phyloP scores from a whole-genome alignment of 2,329 filamentous ascomycete genomes.

The Sphaceloma murrayae region DNA sequence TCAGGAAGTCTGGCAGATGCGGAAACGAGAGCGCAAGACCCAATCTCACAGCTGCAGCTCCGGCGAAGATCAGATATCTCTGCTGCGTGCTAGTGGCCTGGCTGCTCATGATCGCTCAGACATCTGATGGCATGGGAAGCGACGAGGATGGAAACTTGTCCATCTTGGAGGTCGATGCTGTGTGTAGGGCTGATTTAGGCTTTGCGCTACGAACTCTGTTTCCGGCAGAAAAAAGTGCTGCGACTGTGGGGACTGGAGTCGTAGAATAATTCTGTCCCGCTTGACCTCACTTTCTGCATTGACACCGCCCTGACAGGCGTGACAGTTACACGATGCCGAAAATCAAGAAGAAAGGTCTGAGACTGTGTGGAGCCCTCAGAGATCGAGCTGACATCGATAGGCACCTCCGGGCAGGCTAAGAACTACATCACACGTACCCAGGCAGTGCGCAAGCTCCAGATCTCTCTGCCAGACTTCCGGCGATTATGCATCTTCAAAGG shows the following conservation, averaged over 20 bases:
- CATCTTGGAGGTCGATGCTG: too few species aligned
- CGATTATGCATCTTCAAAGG: slow-evolving; percentile 99
- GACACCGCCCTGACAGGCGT: not conserved
- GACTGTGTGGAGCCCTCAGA: not conserved
- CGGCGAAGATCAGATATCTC: slow-evolving; percentile 60
- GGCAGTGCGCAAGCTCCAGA: slow-evolving; percentile 93
- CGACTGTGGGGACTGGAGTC: not conserved
- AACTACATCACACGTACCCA: slow-evolving; percentile 98
- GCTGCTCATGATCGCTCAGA: slow-evolving; percentile 2
- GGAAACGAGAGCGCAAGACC: slow-evolving; percentile 74
- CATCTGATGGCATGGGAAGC: slow-evolving; percentile 2
- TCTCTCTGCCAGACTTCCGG: slow-evolving; percentile 93
- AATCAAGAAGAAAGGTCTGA: slow-evolving; percentile 80
- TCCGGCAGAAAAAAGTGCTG: slow-evolving; percentile 11
- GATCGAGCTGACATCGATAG: slow-evolving; percentile 31
- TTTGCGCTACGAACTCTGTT: slow-evolving; percentile 11
- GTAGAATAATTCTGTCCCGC: slow-evolving; percentile 15
- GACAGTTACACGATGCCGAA: slow-evolving; percentile 43
- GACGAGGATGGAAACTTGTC: too few species aligned
- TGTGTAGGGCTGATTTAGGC: too few species aligned
- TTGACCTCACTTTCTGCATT: not conserved
- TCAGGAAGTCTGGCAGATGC: slow-evolving; percentile 71
- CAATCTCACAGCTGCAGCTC: slow-evolving; percentile 69
- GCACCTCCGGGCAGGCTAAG: slow-evolving; percentile 82
- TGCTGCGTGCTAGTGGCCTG: slow-evolving; percentile 37